These are phyloP conservation scores for Casuarina equisetifolia DNA, from an alignment of 306 rosid genomes.

Conservation along the genomic window DNA sequence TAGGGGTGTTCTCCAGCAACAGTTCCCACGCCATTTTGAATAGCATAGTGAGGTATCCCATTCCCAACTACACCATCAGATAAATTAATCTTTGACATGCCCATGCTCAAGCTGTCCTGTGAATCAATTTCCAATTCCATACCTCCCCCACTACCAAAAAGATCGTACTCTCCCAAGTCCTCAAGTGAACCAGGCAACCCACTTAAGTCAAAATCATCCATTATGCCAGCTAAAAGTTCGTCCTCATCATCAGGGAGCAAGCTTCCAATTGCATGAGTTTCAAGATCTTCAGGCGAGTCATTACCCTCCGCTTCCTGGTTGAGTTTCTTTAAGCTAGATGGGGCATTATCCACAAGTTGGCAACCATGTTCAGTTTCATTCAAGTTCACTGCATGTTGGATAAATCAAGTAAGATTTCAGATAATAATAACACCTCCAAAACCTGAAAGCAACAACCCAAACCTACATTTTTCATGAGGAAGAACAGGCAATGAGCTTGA, in stretches of 20 bases:
- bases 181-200: slow-evolving; percentile 81
- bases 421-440: slow-evolving; percentile 6
- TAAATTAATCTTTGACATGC: slow-evolving; percentile 58
- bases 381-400: slow-evolving; percentile 58
- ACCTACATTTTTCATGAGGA: slow-evolving; percentile 69
- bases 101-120: slow-evolving; percentile 51
- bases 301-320: slow-evolving; percentile 47
- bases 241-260: slow-evolving; percentile 79
- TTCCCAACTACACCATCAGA: slow-evolving; percentile 55
- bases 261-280: slow-evolving; percentile 47
- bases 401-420: slow-evolving; percentile 28
- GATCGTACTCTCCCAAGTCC: slow-evolving; percentile 81
- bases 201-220: slow-evolving; percentile 77
- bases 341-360: slow-evolving; percentile 53
- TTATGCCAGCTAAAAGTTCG: slow-evolving; percentile 72
- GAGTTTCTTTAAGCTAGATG: slow-evolving; percentile 44
- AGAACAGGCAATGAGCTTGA: slow-evolving; percentile 82
- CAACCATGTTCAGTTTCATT: slow-evolving; percentile 47
- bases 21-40: slow-evolving; percentile 69
- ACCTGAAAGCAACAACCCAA: slow-evolving; percentile 15
- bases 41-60: slow-evolving; percentile 51
- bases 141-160: slow-evolving; percentile 82
- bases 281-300: slow-evolving; percentile 47
- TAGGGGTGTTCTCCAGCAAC: slow-evolving; percentile 96
- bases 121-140: slow-evolving; percentile 79